A percentile compares a stretch with the other conserved stretches of the same genome.
These are phyloP conservation scores for Magnolia officinalis DNA, from an alignment of 164 flowering plant species.

Conservation along the genomic window DNA sequence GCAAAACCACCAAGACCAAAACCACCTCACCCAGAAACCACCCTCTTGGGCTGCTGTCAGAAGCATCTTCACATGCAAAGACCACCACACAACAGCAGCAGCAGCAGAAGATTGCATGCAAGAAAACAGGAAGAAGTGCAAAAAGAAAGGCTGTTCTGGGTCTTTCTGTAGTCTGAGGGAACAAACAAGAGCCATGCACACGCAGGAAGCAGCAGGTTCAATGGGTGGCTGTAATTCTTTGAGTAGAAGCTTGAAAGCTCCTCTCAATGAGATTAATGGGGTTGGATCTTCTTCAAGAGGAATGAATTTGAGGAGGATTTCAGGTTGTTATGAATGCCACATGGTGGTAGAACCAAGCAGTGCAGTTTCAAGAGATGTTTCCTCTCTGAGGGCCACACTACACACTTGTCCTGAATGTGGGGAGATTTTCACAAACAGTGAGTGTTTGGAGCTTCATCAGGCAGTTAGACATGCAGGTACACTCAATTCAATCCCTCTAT, in stretches of 20 bases:
- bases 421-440: constrained; percentile 72
- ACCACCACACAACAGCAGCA: constrained; percentile 27
- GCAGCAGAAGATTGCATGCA: constrained; percentile 10
- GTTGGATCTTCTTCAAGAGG: constrained; percentile 51
- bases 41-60: constrained; percentile 70
- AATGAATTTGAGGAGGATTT: constrained; percentile 65
- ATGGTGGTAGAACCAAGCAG: constrained; percentile 84
- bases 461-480: constrained; percentile 89
- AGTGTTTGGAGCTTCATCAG: constrained; percentile 77
- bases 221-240: constrained; percentile 25
- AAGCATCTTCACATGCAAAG: constrained; percentile 57
- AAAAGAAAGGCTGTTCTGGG: constrained; percentile 69
- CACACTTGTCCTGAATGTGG: constrained; percentile 78
- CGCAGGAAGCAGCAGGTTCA: constrained; percentile 48
- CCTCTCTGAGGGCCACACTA: constrained; percentile 55
- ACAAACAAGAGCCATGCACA: constrained; percentile 73
- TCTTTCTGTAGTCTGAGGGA: constrained; percentile 51
- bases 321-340: constrained; percentile 90
- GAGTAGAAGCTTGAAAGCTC: constrained; percentile 46
- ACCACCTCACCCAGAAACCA: constrained; percentile 22
- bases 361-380: constrained; percentile 48
- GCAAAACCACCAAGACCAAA: constrained; percentile 26
- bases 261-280: constrained; percentile 36
- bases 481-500: not conserved
- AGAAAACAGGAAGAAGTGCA: constrained; percentile 41